Percentiles rank a stretch among this genome's conserved stretches.
phyloP scores from a whole-genome alignment of 257 asterid genomes.

The Hygrophila difformis region DNA sequence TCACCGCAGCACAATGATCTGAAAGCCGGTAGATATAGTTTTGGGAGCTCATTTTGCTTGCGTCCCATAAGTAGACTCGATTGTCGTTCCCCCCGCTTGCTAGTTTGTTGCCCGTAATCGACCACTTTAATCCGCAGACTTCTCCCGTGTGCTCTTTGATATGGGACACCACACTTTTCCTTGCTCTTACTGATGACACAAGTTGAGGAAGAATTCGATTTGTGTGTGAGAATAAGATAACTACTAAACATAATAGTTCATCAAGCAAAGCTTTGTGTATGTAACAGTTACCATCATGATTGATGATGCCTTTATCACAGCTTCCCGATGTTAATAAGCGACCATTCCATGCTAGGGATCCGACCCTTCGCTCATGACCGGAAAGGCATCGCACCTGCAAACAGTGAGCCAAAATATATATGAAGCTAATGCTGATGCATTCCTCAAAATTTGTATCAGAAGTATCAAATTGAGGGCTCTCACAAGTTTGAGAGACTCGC shows the following conservation, averaged over 20 bases:
- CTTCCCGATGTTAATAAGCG: conserved; percentile 60
- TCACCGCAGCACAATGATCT: conserved; percentile 61
- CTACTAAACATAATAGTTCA: too few species aligned
- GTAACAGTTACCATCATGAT: conserved; percentile 85
- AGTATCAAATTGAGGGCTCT: conserved; percentile 7
- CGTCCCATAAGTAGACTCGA: conserved; percentile 53
- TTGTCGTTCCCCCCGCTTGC: conserved; percentile 79
- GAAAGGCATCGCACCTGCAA: conserved; percentile 42
- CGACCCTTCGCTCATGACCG: conserved; percentile 51
- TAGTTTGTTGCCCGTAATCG: conserved; percentile 35
- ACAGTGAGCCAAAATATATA: conserved; percentile 3
- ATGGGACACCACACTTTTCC: conserved; percentile 28
- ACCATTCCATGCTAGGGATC: conserved; percentile 57
- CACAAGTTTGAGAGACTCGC: conserved; percentile 52
- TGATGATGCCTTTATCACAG: conserved; percentile 42
- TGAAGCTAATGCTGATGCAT: not conserved
- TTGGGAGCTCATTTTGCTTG: conserved; percentile 43
- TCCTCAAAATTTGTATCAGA: not conserved
- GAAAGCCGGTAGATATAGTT: conserved; percentile 28
- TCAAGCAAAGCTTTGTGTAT: too few species aligned
- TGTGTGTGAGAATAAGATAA: too few species aligned
- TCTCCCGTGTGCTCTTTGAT: conserved; percentile 36
- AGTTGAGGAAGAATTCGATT: not conserved
- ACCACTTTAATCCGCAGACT: conserved; percentile 76
- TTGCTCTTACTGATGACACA: conserved; percentile 47